Evolutionary conservation across 768 basidiomycete genomes (phyloP).

Genomic region (Omphalotus guepiniiformis): DNA sequence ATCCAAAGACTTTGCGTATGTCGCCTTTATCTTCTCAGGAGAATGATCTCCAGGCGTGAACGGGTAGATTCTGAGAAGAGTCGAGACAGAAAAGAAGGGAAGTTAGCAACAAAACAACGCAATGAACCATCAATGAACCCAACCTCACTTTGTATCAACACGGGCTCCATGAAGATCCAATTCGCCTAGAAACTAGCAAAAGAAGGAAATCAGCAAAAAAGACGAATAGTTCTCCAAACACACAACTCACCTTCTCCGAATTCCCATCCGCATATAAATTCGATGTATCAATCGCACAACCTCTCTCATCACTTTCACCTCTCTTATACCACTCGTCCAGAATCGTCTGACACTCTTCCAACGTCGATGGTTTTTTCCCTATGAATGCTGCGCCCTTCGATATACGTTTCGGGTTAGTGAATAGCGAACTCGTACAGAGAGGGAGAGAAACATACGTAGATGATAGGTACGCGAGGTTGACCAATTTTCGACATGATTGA

Average conservation of each 20-base stretch:
- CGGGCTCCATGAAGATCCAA: constrained; percentile 33
- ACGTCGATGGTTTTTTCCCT: constrained; percentile 34
- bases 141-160: constrained; percentile 44
- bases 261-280: constrained; percentile 41
- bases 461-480: constrained; percentile 32
- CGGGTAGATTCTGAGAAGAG: constrained; percentile 34
- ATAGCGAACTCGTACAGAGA: constrained; percentile 38
- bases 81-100: too few species aligned
- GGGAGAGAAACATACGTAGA: constrained; percentile 24
- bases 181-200: constrained; percentile 29
- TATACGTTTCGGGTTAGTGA: constrained; percentile 35
- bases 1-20: constrained; percentile 37
- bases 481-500: too few species aligned
- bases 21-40: constrained; percentile 31
- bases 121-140: neutral
- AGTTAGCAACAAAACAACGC: neutral
- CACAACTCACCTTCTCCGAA: constrained; percentile 34
- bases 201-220: neutral
- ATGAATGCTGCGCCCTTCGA: too few species aligned
- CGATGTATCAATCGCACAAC: constrained; percentile 41
- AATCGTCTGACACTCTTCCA: constrained; percentile 34
- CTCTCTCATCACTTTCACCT: too few species aligned
- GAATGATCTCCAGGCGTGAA: constrained; percentile 37
- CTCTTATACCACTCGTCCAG: constrained; percentile 36
- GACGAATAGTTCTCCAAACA: neutral